Evolutionary conservation across 768 basidiomycete species (phyloP).

Genomic region (Psilocybe cyanescens): DNA sequence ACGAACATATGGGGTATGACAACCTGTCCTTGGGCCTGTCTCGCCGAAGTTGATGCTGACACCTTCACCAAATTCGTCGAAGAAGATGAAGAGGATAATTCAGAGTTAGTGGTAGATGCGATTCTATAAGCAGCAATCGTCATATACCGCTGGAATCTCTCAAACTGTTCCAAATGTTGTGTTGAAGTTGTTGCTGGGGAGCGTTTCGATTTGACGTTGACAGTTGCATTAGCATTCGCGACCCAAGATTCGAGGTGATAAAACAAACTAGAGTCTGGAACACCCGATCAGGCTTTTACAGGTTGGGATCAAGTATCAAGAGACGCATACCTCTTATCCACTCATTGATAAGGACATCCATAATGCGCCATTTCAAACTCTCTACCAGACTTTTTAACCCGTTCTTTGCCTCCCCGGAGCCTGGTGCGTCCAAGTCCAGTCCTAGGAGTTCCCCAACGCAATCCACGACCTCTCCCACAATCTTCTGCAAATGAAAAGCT

Average conservation of each 20-base stretch:
- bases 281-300: not conserved
- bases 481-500: conserved; percentile 74
- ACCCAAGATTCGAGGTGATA: conserved; percentile 88
- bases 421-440: conserved; percentile 58
- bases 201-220: not conserved
- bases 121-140: conserved; percentile 77
- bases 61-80: conserved; percentile 15
- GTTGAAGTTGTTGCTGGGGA: conserved; percentile 53
- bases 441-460: conserved; percentile 76
- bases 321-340: conserved; percentile 80
- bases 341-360: conserved; percentile 70
- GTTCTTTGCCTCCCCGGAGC: conserved; percentile 62
- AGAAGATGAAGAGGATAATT: conserved; percentile 37
- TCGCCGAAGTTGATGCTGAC: conserved; percentile 31
- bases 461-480: conserved; percentile 85
- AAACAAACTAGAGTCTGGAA: conserved; percentile 46
- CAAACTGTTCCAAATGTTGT: conserved; percentile 72
- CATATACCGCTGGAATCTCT: conserved; percentile 79
- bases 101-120: conserved; percentile 64
- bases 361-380: conserved; percentile 86
- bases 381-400: conserved; percentile 77
- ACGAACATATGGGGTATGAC: conserved; percentile 59
- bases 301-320: not conserved
- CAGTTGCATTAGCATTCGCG: conserved; percentile 43
- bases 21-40: not conserved